Base-by-base conservation (phyloP, 805 yeast genomes). In the Saccharomycopsis javanensis region DNA sequence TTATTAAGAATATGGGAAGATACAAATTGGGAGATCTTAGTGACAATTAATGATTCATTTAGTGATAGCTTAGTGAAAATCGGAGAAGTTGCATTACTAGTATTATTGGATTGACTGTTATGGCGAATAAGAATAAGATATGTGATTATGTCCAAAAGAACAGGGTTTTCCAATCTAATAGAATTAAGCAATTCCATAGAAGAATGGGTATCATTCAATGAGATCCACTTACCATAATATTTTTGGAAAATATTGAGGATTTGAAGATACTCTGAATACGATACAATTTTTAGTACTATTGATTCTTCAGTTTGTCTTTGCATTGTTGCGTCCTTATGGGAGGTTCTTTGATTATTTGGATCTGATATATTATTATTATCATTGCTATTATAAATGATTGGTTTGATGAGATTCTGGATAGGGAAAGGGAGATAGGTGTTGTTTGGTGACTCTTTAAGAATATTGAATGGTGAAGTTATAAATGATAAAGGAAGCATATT, bases 161-260 rank as follows among this genome's bases (percentile, higher is more conserved):
- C 66, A 0, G 84, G 77, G 2, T 80, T 76, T 38, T 69, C 73
- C n/a, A 54, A 57, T 15, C 79, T 63, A n/a, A 78, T 68, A 46
- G 75, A 64, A 5, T 67, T 69, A 6, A 80, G 64, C 13, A 81
- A 65, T 28, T 67, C 68, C 10, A 67, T 72, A 0, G 81, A 73
- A 1, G 78, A 63, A 38, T 74, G 64, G 34, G 68, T 67, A 37
- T 74, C 74, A 0, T 83, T 83, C 55, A 80, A 79, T 62, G 80
- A 78, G 4, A 79, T 76, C 85, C 85, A 81, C 45, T 83, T 68
- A 0, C 84, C 84, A 62, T 79, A 80, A 62, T 82, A 74, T 51
- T 79, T 75, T 35, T 81, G 65, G 61, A 80, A 81, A 53, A 77
- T 76, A 54, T 73, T 73, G 66, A 80, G 67, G 34, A 81, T 64